Evolutionary conservation across 106 monocot genomes (phyloP).

Genomic region (Iris macrosiphon): DNA sequence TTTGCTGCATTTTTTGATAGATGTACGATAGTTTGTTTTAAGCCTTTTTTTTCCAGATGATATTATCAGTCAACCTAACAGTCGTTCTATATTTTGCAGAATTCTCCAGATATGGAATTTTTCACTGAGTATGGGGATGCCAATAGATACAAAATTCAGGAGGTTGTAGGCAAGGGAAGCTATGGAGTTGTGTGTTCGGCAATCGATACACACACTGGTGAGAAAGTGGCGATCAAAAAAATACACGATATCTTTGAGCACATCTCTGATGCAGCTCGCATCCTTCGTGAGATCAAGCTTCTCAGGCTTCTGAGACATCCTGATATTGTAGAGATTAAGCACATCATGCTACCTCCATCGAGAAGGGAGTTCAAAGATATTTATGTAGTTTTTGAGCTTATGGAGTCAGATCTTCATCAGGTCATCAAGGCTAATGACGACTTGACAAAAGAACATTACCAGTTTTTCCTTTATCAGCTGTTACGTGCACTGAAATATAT

Average conservation of each 20-base stretch:
- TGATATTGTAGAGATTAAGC: slow-evolving; percentile 56
- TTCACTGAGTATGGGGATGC: slow-evolving; percentile 34
- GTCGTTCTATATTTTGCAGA: slow-evolving; percentile 16
- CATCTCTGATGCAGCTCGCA: slow-evolving; percentile 51
- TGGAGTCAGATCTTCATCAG: slow-evolving; percentile 62
- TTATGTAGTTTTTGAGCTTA: slow-evolving; percentile 40
- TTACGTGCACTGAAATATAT: slow-evolving; percentile 49
- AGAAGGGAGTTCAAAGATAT: slow-evolving; percentile 48
- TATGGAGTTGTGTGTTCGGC: slow-evolving; percentile 43
- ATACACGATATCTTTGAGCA: slow-evolving; percentile 59
- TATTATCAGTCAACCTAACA: too few species aligned
- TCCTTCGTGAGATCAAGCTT: slow-evolving; percentile 51
- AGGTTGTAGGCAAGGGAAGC: slow-evolving; percentile 37
- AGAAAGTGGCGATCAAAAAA: slow-evolving; percentile 51
- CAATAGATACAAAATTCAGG: slow-evolving; percentile 38
- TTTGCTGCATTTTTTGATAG: too few species aligned
- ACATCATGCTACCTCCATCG: slow-evolving; percentile 55
- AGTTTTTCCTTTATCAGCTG: slow-evolving; percentile 54
- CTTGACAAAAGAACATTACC: slow-evolving; percentile 51
- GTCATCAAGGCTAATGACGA: slow-evolving; percentile 61
- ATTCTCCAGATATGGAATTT: slow-evolving; percentile 28
- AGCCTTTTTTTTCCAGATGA: too few species aligned
- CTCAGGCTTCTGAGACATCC: slow-evolving; percentile 51
- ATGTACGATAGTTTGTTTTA: too few species aligned
- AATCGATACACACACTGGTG: slow-evolving; percentile 28